A percentile compares a stretch with the other conserved stretches of the same genome.
Evolutionary conservation across 2,329 filamentous ascomycete genomes (phyloP).

Genomic region (Biscogniauxia marginata): DNA sequence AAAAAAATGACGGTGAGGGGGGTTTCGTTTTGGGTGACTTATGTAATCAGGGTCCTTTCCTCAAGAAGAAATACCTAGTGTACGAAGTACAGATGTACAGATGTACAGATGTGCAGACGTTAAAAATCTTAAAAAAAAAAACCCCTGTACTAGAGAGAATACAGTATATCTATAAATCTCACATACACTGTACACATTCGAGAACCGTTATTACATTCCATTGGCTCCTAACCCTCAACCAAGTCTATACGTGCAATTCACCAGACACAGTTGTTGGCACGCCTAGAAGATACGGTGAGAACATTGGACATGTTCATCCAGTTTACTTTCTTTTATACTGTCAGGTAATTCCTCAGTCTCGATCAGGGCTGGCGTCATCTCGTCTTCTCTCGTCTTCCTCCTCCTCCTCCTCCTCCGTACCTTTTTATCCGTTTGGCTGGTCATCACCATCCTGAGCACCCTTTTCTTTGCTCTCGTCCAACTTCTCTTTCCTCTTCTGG

Average conservation of each 20-base stretch:
- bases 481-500: conserved; percentile 88
- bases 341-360: too few species aligned
- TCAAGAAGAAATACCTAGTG: too few species aligned
- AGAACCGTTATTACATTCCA: too few species aligned
- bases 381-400: neutral
- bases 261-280: neutral
- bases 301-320: neutral
- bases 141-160: neutral
- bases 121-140: too few species aligned
- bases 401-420: neutral
- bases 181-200: neutral
- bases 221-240: neutral
- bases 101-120: too few species aligned
- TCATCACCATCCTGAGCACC: conserved; percentile 41
- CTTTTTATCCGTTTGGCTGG: conserved; percentile 32
- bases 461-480: conserved; percentile 51
- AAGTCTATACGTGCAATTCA: neutral
- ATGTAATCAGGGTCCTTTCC: conserved; percentile 14
- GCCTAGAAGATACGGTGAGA: neutral
- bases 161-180: neutral
- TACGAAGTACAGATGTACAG: neutral
- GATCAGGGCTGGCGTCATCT: neutral
- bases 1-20: conserved; percentile 14
- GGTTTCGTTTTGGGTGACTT: too few species aligned
- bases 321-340: neutral